Evolutionary conservation across 2,329 filamentous ascomycete species (phyloP).

Genomic region (Fusarium caatingaense): DNA sequence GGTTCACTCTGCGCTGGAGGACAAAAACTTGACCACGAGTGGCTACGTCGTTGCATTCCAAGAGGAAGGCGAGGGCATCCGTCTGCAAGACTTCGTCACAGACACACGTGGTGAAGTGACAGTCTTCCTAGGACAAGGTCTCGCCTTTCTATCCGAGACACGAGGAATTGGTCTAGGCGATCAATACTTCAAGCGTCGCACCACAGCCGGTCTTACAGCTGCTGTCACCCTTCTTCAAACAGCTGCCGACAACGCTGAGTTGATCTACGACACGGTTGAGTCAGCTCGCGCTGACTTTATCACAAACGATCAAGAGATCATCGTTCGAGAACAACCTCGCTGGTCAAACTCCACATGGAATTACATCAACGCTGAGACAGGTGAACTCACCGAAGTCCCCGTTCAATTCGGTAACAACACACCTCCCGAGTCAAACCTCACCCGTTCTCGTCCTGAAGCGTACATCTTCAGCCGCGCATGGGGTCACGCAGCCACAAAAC

Average conservation of each 20-base stretch:
- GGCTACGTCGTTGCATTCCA: slow-evolving; percentile 43
- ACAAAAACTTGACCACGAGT: slow-evolving; percentile 41
- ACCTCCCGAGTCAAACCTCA: slow-evolving; percentile 44
- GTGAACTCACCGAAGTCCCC: slow-evolving; percentile 42
- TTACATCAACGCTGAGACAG: slow-evolving; percentile 43
- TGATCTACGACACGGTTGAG: slow-evolving; percentile 45
- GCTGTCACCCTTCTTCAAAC: slow-evolving; percentile 44
- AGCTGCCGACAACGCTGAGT: slow-evolving; percentile 44
- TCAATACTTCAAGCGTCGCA: slow-evolving; percentile 48
- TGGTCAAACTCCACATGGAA: slow-evolving; percentile 31
- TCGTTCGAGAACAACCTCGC: slow-evolving; percentile 38
- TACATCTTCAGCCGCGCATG: slow-evolving; percentile 49
- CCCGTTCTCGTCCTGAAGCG: slow-evolving; percentile 46
- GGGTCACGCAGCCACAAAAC: slow-evolving; percentile 43
- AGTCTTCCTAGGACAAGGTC: slow-evolving; percentile 44
- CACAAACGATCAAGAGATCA: slow-evolving; percentile 31
- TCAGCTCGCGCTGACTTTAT: slow-evolving; percentile 45
- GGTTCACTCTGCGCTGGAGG: slow-evolving; percentile 40
- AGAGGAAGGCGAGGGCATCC: slow-evolving; percentile 36
- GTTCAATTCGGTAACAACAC: slow-evolving; percentile 47
- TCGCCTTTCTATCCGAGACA: slow-evolving; percentile 48
- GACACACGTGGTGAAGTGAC: slow-evolving; percentile 48
- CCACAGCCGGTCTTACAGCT: slow-evolving; percentile 46
- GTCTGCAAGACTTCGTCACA: slow-evolving; percentile 46
- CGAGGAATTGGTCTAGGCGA: slow-evolving; percentile 47